Base-by-base conservation (phyloP, 768 basidiomycete species). In the Suillus hirtellus region DNA sequence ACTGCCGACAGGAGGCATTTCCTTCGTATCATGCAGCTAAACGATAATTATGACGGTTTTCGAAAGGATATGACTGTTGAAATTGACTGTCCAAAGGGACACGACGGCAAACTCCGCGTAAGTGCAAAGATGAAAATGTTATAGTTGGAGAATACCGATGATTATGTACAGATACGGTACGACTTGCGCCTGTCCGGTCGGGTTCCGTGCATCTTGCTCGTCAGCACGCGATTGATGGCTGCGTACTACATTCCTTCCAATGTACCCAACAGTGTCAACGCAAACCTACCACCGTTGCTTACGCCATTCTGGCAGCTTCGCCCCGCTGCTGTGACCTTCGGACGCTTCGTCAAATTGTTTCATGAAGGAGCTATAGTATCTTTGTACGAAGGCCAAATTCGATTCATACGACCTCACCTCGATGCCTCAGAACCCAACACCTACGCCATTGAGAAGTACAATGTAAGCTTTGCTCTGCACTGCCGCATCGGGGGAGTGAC, bases 21-120 rank as follows among this genome's bases (percentile, higher is more conserved):
- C 65, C 27, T 73, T 42, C 73, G 72, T 27, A 67, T 73, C 58
- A 75, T 73, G 67, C 73, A 69, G 42, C 72, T 73, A 3, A 65
- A 70, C 31, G 64, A 66, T n/a, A 65, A 73, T 43, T 74, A 74
- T 47, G 66, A 69, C 34, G 40, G 56, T 52, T 58, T 65, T 31
- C 60, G 44, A 52, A 72, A 15, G 37, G 74, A 73, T 60, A 60
- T 69, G 19, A 56, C 66, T 37, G 65, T 62, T 19, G 73, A 74
- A 60, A 68, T 74, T 6, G 73, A 75, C 58, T 74, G 70, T 21
- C 73, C 73, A 37, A 54, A 63, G 1, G 74, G 72, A 37, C 69
- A 68, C 40, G 65, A 69, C 8, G 74, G 73, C 37, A 70, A 61
- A 55, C 40, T 74, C 15, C 73, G 72, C 67, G 73, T 74, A 63